phyloP scores from a whole-genome alignment of 768 basidiomycete genomes.

The Trichaptum fuscoviolaceum region DNA sequence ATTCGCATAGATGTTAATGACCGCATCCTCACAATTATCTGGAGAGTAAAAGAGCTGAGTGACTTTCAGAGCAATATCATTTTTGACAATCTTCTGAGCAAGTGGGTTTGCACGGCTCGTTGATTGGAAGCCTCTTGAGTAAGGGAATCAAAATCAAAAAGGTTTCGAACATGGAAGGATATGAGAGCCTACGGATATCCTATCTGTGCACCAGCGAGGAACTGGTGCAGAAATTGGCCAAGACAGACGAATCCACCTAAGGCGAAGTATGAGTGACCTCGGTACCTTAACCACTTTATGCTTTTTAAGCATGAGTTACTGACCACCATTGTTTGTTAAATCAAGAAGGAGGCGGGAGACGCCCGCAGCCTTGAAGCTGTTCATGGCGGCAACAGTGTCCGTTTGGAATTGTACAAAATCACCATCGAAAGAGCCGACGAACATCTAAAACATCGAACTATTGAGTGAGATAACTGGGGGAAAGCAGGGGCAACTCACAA shows the following conservation, averaged over 20 bases:
- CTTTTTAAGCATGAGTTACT: conserved; percentile 11
- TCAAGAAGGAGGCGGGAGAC: conserved; percentile 52
- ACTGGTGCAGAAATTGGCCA: conserved; percentile 55
- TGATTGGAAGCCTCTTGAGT: conserved; percentile 49
- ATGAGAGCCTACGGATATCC: conserved; percentile 42
- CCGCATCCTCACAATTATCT: conserved; percentile 42
- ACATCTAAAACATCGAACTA: conserved; percentile 36
- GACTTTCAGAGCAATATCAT: conserved; percentile 38
- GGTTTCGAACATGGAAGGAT: neutral
- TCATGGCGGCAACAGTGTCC: conserved; percentile 42
- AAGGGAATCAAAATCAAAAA: neutral
- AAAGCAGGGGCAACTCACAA: conserved; percentile 32
- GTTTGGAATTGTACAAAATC: conserved; percentile 48
- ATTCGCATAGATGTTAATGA: neutral
- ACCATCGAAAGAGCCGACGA: conserved; percentile 50
- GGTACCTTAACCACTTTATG: no score
- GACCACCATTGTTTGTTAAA: conserved; percentile 58
- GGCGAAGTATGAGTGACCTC: neutral
- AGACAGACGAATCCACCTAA: conserved; percentile 59
- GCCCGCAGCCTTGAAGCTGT: conserved; percentile 40
- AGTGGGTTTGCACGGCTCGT: conserved; percentile 49
- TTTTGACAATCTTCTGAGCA: conserved; percentile 52
- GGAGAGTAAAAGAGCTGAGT: conserved; percentile 37
- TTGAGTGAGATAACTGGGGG: neutral
- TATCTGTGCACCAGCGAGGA: conserved; percentile 43